Evolutionary conservation across 2,329 filamentous ascomycete species (phyloP).

Genomic region (Cadophora sp.): DNA sequence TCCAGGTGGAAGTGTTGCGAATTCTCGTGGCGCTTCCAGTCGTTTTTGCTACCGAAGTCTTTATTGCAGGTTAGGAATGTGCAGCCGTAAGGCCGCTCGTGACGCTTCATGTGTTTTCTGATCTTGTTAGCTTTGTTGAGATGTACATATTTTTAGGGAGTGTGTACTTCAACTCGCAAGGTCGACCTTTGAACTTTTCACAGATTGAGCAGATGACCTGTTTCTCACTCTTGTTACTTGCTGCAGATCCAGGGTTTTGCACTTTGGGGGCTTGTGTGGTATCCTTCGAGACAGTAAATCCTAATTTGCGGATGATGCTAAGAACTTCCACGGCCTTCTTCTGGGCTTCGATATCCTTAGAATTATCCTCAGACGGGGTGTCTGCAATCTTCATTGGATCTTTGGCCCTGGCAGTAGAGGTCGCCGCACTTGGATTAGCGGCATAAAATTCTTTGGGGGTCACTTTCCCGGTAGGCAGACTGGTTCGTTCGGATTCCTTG

Average conservation of each 20-base stretch:
- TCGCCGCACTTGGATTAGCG: conserved; percentile 22
- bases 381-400: conserved; percentile 23
- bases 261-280: conserved; percentile 28
- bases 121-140: conserved; percentile 21
- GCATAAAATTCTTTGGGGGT: conserved; percentile 20
- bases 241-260: conserved; percentile 36
- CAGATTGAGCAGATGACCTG: conserved; percentile 50
- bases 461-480: conserved; percentile 34
- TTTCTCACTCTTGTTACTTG: conserved; percentile 40
- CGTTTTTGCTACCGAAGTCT: conserved; percentile 88
- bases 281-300: conserved; percentile 38
- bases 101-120: conserved; percentile 86
- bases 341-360: conserved; percentile 29
- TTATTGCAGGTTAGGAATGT: conserved; percentile 74
- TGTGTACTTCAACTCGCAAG: conserved; percentile 65
- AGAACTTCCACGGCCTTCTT: conserved; percentile 37
- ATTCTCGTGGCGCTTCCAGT: conserved; percentile 92
- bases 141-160: not conserved
- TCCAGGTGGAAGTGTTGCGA: conserved; percentile 77
- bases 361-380: conserved; percentile 20
- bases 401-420: not conserved
- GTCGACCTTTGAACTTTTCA: conserved; percentile 54
- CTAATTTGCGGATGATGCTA: conserved; percentile 35
- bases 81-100: conserved; percentile 82
- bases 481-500: conserved; percentile 25